Conservation (phyloP, 371 early-diverging fungal species). For the Apophysomyces sp. region DNA sequence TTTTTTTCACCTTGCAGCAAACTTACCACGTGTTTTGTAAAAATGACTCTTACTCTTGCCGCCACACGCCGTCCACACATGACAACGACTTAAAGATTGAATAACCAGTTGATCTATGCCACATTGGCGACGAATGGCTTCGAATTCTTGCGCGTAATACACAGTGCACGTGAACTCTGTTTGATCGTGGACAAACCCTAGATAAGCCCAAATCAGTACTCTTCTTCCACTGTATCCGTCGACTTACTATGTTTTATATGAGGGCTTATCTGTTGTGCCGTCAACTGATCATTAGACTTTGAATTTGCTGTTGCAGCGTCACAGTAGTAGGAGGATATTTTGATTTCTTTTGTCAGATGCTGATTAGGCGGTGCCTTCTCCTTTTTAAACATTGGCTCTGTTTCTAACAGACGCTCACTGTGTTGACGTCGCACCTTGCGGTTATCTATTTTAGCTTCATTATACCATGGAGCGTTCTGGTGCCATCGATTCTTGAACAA, state of each 20-base stretch:
- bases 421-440: neutral
- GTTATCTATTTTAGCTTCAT: constrained; percentile 1
- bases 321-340: constrained; percentile 22
- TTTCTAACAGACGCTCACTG: neutral
- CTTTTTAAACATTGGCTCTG: neutral
- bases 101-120: constrained; percentile 75
- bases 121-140: constrained; percentile 76
- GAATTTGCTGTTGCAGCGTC: neutral
- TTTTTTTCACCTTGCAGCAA: neutral
- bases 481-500: constrained; percentile 1
- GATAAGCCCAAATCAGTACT: neutral
- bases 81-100: constrained; percentile 81
- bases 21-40: constrained; percentile 61
- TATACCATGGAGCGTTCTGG: neutral
- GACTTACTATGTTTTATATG: constrained; percentile 45
- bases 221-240: neutral
- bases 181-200: constrained; percentile 72
- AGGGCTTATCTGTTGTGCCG: constrained; percentile 17
- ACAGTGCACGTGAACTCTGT: constrained; percentile 78
- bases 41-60: constrained; percentile 77
- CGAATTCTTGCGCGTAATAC: constrained; percentile 88
- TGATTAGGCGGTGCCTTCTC: neutral
- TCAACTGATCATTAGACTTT: neutral
- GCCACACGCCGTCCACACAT: constrained; percentile 75
- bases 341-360: constrained; percentile 21